Evolutionary conservation across 345 rosid genomes (phyloP).

Genomic region (Xanthoceras sorbifolium): DNA sequence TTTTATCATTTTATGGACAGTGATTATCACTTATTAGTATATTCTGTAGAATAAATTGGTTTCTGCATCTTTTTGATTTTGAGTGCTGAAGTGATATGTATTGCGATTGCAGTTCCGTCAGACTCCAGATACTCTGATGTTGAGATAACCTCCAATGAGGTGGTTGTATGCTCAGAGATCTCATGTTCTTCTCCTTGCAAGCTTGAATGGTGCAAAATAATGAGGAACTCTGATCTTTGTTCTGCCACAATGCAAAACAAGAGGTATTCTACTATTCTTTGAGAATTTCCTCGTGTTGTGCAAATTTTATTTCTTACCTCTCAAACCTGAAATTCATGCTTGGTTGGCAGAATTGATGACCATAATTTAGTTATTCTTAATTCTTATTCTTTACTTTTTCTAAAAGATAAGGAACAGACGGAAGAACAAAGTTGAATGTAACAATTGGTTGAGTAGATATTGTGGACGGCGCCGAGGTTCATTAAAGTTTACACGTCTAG

Average conservation of each 20-base stretch:
- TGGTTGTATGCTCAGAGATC: conserved; percentile 57
- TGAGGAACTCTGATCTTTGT: conserved; percentile 48
- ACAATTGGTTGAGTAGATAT: too few species aligned
- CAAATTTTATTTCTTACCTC: too few species aligned
- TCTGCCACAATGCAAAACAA: conserved; percentile 68
- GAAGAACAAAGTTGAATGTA: too few species aligned
- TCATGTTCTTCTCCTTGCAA: conserved; percentile 45
- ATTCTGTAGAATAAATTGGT: too few species aligned
- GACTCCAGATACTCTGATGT: conserved; percentile 62
- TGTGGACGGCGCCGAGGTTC: too few species aligned
- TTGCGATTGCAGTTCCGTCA: conserved; percentile 58
- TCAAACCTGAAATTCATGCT: too few species aligned
- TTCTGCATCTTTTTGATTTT: neutral
- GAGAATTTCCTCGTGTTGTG: neutral
- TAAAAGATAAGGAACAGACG: too few species aligned
- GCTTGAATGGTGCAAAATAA: conserved; percentile 85
- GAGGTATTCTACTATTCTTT: conserved; percentile 42
- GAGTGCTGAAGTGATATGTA: conserved; percentile 1
- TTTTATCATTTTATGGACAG: neutral
- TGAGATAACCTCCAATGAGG: conserved; percentile 61
- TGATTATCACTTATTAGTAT: neutral
- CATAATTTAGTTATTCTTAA: too few species aligned
- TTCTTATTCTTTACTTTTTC: too few species aligned
- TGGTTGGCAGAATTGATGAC: too few species aligned
- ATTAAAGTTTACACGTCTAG: too few species aligned